Base-by-base conservation (phyloP, 441 rosid genomes). In the Bruguiera hainesii region DNA sequence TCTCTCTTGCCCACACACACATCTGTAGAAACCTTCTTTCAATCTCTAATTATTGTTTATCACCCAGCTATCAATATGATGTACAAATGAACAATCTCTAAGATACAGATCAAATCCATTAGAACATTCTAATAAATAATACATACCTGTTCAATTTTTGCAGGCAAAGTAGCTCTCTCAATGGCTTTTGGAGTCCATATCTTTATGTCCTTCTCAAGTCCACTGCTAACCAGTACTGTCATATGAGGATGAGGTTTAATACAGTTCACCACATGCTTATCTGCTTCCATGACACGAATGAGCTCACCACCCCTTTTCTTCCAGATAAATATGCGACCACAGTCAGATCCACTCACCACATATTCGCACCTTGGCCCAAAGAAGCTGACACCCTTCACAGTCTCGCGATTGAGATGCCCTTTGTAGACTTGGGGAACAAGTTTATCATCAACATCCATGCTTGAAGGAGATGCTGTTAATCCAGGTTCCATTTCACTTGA, bases 291-390 rank as follows among this genome's bases (percentile, higher is more conserved):
- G 56, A 87, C 89, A 74, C 88, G 93, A 60, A 91, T 63, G 56
- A 89, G 92, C 80, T 84, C 79, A 65, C 97, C 98, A 9, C 78
- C 83, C 73, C 83, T 89, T 71, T 87, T 94, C 84, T 75, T 88
- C 99, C 99, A 94, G 48, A 91, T 87, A 76, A 94, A 94, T 65
- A 91, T 87, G 67, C 93, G 79, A 28, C 99, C 99, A 77, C 99
- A 94, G 74, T 94, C 98, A 48, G 99, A 94, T 16, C 99, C 98
- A 33, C 98, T 94, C 73, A 83, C 85, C 78, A 94, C 99, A 78
- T 89, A 95, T 70, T 95, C 96, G 39, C 89, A 87, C 73, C 79
- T 68, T 6, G 99, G 98, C 75, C 99, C 99, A 60, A 80, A 90
- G 71, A 91, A 95, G 71, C 74, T 87, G 56, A 91, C 98, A 61